Conservation (phyloP, 179 eudicot genomes). For the Carnegiea gigantea region DNA sequence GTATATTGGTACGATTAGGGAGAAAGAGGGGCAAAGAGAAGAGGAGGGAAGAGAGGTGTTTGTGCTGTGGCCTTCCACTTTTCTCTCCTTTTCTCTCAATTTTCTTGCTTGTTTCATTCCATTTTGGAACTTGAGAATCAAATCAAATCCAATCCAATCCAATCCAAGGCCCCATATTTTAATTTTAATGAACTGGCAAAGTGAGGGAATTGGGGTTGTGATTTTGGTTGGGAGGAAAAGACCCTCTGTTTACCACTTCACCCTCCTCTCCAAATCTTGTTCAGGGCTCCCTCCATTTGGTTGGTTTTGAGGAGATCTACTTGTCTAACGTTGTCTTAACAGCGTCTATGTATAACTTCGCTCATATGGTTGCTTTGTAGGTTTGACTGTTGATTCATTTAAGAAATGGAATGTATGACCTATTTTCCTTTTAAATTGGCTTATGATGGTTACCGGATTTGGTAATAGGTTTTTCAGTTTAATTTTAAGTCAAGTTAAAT, state of each 20-base stretch:
- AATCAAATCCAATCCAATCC: constrained; percentile 11
- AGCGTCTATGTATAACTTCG: background rate
- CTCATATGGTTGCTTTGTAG: background rate
- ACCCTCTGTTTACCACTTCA: constrained; percentile 16
- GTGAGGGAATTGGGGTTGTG: background rate
- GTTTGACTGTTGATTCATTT: background rate
- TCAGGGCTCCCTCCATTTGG: background rate
- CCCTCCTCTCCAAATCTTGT: background rate
- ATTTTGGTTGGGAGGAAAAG: background rate
- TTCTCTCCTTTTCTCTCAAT: constrained; percentile 40
- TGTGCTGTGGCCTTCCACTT: constrained; percentile 53
- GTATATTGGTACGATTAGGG: constrained; percentile 18
- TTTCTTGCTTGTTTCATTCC: constrained; percentile 32
- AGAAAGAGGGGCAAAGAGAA: constrained; percentile 12
- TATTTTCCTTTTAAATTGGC: background rate
- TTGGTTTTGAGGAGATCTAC: background rate
- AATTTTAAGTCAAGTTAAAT: no score
- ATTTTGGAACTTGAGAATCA: constrained; percentile 13
- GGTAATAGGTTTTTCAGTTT: no score
- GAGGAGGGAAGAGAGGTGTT: constrained; percentile 9
- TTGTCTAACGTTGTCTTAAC: background rate
- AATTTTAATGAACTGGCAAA: background rate
- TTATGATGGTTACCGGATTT: no score
- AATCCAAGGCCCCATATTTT: constrained; percentile 4
- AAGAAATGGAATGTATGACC: background rate